Evolutionary conservation across 495 filamentous ascomycete genomes (phyloP).

Genomic region (Filosporella fistucella): DNA sequence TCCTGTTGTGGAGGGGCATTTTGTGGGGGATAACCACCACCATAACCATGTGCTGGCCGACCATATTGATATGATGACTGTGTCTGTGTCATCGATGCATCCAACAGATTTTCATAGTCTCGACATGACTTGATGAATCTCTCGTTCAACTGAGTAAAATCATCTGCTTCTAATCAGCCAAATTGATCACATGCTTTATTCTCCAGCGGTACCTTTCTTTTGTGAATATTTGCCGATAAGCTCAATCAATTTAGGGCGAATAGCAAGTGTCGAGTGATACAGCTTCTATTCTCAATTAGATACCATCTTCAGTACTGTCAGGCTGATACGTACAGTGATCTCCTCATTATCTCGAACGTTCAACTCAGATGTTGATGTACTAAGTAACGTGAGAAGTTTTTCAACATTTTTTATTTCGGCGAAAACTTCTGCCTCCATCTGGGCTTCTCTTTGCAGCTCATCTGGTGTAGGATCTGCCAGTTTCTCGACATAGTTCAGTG

Average conservation of each 20-base stretch:
- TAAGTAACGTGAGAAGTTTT: slow-evolving; percentile 88
- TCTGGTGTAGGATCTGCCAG: slow-evolving; percentile 90
- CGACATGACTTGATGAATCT: slow-evolving; percentile 98
- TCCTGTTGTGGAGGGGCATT: slow-evolving; percentile 52
- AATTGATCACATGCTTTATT: neutral
- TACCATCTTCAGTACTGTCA: too few species aligned
- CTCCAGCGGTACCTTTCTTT: slow-evolving; percentile 72
- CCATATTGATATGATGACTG: slow-evolving; percentile 52
- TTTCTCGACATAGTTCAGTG: slow-evolving; percentile 98
- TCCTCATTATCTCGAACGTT: slow-evolving; percentile 88
- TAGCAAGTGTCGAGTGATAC: slow-evolving; percentile 90
- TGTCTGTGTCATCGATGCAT: slow-evolving; percentile 90
- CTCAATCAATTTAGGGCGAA: slow-evolving; percentile 95
- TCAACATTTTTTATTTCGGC: slow-evolving; percentile 98
- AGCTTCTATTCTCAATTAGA: too few species aligned
- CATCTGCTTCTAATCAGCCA: slow-evolving; percentile 51
- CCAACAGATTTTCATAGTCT: slow-evolving; percentile 93
- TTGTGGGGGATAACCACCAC: slow-evolving; percentile 40
- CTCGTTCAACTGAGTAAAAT: slow-evolving; percentile 96
- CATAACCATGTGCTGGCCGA: slow-evolving; percentile 17
- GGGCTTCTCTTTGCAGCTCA: slow-evolving; percentile 90
- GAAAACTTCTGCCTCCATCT: slow-evolving; percentile 97
- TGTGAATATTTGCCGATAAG: slow-evolving; percentile 98
- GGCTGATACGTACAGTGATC: slow-evolving; percentile 67
- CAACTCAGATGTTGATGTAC: slow-evolving; percentile 86